phyloP scores from a whole-genome alignment of 176 grass and related monocot genomes.

The Guadua angustifolia region DNA sequence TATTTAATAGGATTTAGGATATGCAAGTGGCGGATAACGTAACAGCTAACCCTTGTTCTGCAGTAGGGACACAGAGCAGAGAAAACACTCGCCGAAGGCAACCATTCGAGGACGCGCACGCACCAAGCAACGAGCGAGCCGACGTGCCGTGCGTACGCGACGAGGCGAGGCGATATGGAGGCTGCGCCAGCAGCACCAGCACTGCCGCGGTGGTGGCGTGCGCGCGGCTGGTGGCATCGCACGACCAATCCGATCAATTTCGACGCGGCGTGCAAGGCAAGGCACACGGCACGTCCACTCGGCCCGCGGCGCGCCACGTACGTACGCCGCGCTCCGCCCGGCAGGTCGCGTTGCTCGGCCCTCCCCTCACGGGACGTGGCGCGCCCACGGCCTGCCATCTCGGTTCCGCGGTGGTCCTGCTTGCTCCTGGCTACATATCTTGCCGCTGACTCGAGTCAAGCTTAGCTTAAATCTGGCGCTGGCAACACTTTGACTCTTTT shows the following conservation, averaged over 20 bases:
- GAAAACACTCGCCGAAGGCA: not conserved
- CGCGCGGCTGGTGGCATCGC: not conserved
- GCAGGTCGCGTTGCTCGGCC: not conserved
- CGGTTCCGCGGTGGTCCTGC: slow-evolving; percentile 15
- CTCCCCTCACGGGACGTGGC: not conserved
- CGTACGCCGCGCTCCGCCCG: not conserved
- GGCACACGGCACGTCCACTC: too few species aligned
- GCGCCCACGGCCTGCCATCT: not conserved
- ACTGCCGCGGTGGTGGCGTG: not conserved
- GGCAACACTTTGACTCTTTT: not conserved
- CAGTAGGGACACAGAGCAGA: not conserved
- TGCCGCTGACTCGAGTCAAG: not conserved
- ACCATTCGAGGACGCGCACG: too few species aligned
- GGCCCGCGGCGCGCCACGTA: not conserved
- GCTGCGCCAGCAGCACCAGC: not conserved
- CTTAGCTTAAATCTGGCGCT: not conserved
- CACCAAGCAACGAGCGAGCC: not conserved
- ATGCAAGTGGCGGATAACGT: not conserved
- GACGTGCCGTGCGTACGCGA: not conserved
- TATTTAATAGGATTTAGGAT: not conserved
- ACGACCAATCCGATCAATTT: not conserved
- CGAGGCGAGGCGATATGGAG: not conserved
- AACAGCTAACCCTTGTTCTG: not conserved
- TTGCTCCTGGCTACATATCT: not conserved
- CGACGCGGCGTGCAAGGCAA: not conserved